Conservation (phyloP, 257 asterid genomes). For the Gentiana dahurica region DNA sequence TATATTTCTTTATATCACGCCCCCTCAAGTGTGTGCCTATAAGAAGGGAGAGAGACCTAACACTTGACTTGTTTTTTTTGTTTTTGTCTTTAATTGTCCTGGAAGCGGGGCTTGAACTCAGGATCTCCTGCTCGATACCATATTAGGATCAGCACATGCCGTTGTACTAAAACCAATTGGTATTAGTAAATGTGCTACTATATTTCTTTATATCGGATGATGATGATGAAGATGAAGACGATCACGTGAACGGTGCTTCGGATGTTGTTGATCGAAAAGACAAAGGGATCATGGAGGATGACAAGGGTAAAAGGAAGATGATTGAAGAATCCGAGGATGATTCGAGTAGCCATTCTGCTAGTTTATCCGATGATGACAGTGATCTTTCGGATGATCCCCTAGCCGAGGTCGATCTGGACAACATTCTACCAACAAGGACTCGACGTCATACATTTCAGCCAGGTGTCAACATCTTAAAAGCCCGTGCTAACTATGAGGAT, state of each 20-base stretch:
- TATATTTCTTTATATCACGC: too few relatives aligned
- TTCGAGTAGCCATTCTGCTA: conserved; percentile 13
- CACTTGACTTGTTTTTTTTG: too few relatives aligned
- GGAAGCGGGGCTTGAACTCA: too few relatives aligned
- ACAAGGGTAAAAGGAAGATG: conserved; percentile 7
- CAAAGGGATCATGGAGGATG: conserved; percentile 25
- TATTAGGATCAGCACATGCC: too few relatives aligned
- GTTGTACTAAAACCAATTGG: too few relatives aligned
- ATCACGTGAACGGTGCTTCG: conserved; percentile 9
- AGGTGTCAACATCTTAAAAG: conserved; percentile 16
- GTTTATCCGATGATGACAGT: conserved; percentile 19
- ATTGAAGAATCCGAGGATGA: conserved; percentile 23
- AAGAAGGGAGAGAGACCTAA: too few relatives aligned
- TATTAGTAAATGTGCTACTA: too few relatives aligned
- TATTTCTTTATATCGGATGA: neutral
- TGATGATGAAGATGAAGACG: conserved; percentile 14
- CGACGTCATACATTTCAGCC: conserved; percentile 20
- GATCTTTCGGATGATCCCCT: conserved; percentile 31
- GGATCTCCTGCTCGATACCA: too few relatives aligned
- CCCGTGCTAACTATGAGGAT: neutral
- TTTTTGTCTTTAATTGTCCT: too few relatives aligned
- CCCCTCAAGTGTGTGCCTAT: too few relatives aligned
- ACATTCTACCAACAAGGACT: conserved; percentile 37
- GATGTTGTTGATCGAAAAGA: conserved; percentile 21
- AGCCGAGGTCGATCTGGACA: conserved; percentile 30